phyloP scores from a whole-genome alignment of 805 yeast genomes.

The Diddensiella transvaalensis region DNA sequence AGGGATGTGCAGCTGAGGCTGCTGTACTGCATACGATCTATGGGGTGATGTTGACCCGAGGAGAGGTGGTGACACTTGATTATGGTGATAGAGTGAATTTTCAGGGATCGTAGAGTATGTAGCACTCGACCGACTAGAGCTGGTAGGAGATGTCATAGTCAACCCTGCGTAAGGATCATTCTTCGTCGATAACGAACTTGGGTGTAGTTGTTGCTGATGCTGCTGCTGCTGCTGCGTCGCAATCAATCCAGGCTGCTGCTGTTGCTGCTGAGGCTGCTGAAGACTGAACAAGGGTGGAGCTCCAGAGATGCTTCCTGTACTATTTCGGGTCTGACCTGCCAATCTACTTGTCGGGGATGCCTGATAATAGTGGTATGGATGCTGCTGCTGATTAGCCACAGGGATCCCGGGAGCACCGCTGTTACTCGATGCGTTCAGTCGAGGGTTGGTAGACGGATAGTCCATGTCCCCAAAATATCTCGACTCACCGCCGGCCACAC shows the following conservation, averaged over 20 bases:
- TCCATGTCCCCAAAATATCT: constrained; percentile 1
- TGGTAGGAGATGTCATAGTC: neutral
- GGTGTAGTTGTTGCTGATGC: too few relatives aligned
- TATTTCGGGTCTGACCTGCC: constrained; percentile 8
- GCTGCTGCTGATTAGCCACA: neutral
- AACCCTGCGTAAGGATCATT: neutral
- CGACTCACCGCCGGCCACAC: too few relatives aligned
- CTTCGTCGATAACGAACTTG: neutral
- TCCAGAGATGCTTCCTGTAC: constrained; percentile 11
- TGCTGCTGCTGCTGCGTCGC: neutral
- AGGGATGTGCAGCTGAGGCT: neutral
- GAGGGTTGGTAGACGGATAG: constrained; percentile 1
- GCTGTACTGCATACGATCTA: neutral
- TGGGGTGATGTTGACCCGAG: constrained; percentile 1
- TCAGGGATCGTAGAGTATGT: constrained; percentile 4
- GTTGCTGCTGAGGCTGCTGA: constrained; percentile 6
- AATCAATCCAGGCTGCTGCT: neutral
- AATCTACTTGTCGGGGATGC: constrained; percentile 3
- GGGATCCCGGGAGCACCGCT: neutral
- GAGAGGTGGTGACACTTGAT: neutral
- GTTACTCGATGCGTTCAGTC: neutral
- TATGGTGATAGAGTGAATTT: neutral
- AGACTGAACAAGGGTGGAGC: neutral
- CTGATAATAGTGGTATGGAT: neutral
- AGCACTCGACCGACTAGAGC: constrained; percentile 3